phyloP scores from a whole-genome alignment of 352 stramenopile genomes.

The Phytophthora capsici region DNA sequence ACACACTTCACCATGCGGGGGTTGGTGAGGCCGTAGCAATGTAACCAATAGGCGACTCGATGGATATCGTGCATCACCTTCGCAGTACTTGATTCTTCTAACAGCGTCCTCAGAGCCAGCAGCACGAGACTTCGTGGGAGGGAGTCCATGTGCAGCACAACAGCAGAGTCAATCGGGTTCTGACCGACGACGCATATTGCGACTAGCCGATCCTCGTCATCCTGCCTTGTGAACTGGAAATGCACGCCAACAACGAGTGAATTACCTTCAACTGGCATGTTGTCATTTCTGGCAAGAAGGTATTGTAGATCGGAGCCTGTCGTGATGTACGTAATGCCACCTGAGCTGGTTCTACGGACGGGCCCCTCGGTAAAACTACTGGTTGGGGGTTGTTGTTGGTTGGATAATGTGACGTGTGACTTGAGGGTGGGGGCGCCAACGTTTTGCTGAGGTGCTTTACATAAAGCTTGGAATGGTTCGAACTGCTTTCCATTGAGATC shows the following conservation, averaged over 20 bases:
- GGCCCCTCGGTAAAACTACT: no score
- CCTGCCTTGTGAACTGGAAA: conserved; percentile 10
- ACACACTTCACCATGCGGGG: conserved; percentile 14
- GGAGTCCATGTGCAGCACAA: conserved; percentile 13
- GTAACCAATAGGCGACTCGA: conserved; percentile 9
- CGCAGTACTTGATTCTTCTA: conserved; percentile 12
- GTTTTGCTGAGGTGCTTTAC: no score
- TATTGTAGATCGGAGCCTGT: not conserved
- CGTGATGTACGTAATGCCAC: not conserved
- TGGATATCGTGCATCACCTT: conserved; percentile 24
- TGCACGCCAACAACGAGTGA: conserved; percentile 8
- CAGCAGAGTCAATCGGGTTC: not conserved
- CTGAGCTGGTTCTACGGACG: no score
- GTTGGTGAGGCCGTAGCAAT: not conserved
- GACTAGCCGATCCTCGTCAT: conserved; percentile 1
- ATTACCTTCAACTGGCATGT: not conserved
- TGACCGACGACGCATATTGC: not conserved
- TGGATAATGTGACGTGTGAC: no score
- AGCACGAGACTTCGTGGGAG: not conserved
- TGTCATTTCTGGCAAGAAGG: not conserved
- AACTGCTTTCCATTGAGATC: no score
- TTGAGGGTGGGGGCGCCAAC: no score
- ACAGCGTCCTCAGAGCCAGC: conserved; percentile 3
- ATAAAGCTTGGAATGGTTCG: no score
- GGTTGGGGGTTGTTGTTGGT: no score